phyloP scores from a whole-genome alignment of 164 flowering plant species.

The Cinnamomum micranthum region DNA sequence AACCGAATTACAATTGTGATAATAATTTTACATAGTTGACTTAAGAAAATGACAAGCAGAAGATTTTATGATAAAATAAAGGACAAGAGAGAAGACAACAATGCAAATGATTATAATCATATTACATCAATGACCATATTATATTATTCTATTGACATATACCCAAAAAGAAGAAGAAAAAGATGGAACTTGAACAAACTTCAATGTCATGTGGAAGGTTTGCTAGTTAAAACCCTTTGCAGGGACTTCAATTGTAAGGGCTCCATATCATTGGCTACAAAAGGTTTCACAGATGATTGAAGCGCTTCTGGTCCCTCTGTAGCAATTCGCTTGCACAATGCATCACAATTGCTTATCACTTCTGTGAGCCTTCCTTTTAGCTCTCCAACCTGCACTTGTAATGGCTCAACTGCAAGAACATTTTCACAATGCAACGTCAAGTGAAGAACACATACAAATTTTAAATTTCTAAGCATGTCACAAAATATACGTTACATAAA shows the following conservation, averaged over 20 bases:
- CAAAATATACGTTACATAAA: too few relatives aligned
- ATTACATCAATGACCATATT: background rate
- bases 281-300: constrained; percentile 61
- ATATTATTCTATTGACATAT: background rate
- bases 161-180: background rate
- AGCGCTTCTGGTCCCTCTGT: constrained; percentile 81
- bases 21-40: background rate
- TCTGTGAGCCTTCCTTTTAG: constrained; percentile 92
- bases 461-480: background rate
- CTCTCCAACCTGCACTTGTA: constrained; percentile 95
- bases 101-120: background rate
- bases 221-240: constrained; percentile 16
- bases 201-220: background rate
- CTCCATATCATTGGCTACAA: constrained; percentile 32
- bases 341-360: constrained; percentile 84
- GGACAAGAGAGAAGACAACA: background rate
- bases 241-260: constrained; percentile 15
- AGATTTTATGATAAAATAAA: background rate
- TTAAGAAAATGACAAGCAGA: background rate
- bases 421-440: constrained; percentile 5
- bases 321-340: constrained; percentile 83
- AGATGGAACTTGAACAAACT: background rate
- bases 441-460: background rate
- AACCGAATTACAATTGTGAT: background rate
- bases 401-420: constrained; percentile 57